These are phyloP conservation scores for Abrus precatorius DNA, from an alignment of 306 rosid genomes.

Conservation along the genomic window DNA sequence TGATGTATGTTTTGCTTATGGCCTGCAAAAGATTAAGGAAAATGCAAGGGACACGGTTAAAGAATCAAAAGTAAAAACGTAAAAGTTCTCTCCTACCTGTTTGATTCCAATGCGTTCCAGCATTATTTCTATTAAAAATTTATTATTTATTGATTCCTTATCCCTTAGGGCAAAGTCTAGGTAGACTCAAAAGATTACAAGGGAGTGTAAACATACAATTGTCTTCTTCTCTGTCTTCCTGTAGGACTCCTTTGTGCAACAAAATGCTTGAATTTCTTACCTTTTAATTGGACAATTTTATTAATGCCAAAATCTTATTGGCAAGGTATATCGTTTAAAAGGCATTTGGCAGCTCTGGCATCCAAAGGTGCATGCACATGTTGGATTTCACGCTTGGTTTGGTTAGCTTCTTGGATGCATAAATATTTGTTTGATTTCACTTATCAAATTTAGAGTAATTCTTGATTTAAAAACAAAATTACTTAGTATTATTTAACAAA, in stretches of 20 bases:
- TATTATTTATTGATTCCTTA: too few relatives aligned
- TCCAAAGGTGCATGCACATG: slow-evolving; percentile 10
- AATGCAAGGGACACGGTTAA: too few relatives aligned
- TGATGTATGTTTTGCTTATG: not conserved
- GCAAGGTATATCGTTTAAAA: not conserved
- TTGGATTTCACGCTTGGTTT: slow-evolving; percentile 8
- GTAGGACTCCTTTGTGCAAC: not conserved
- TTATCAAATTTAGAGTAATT: not conserved
- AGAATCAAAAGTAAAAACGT: too few relatives aligned
- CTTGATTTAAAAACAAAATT: not conserved
- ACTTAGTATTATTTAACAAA: not conserved
- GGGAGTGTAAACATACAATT: slow-evolving; percentile 6
- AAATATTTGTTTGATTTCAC: slow-evolving; percentile 32
- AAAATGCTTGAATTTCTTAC: not conserved
- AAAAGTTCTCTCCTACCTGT: too few relatives aligned
- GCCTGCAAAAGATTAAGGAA: not conserved
- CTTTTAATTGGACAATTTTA: not conserved
- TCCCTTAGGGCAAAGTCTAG: too few relatives aligned
- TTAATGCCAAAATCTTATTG: slow-evolving; percentile 10
- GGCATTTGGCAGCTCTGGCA: slow-evolving; percentile 14
- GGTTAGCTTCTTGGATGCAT: slow-evolving; percentile 25
- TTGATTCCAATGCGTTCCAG: too few relatives aligned
- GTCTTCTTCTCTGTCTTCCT: slow-evolving; percentile 15
- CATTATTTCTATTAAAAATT: too few relatives aligned
- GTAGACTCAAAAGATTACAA: not conserved